A percentile compares a stretch with the other conserved stretches of the same genome.
Evolutionary conservation across 2,329 filamentous ascomycete genomes (phyloP).

Genomic region (Botryotinia convoluta): DNA sequence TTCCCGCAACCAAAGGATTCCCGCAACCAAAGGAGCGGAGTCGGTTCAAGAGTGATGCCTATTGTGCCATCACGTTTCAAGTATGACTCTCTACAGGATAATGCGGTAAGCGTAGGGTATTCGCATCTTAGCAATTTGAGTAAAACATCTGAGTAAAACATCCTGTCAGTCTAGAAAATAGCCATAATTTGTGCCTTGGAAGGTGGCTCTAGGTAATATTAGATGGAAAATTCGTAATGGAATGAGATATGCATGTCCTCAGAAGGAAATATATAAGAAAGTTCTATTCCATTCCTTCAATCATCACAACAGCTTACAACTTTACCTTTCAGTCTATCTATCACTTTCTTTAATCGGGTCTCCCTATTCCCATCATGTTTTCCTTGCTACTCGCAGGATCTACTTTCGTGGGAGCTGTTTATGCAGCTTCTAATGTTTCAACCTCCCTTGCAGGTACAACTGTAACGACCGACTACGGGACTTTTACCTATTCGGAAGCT

Average conservation of each 20-base stretch:
- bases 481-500: not conserved
- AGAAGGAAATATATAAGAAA: not conserved
- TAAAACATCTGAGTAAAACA: not conserved
- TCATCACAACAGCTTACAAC: not conserved
- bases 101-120: not conserved
- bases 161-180: not conserved
- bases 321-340: not conserved
- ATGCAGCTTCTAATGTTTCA: not conserved
- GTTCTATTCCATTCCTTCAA: not conserved
- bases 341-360: not conserved
- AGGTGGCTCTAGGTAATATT: not conserved
- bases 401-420: not conserved
- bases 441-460: not conserved
- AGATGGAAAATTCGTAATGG: not conserved
- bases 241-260: not conserved
- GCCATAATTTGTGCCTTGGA: not conserved
- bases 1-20: too few species aligned
- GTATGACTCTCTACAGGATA: too few species aligned
- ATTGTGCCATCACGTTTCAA: too few species aligned
- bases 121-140: not conserved
- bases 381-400: not conserved
- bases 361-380: not conserved
- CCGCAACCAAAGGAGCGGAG: too few species aligned
- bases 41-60: too few species aligned
- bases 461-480: not conserved